Conservation (phyloP, 2,329 filamentous ascomycete genomes). For the Sporothrix dimorphospora region DNA sequence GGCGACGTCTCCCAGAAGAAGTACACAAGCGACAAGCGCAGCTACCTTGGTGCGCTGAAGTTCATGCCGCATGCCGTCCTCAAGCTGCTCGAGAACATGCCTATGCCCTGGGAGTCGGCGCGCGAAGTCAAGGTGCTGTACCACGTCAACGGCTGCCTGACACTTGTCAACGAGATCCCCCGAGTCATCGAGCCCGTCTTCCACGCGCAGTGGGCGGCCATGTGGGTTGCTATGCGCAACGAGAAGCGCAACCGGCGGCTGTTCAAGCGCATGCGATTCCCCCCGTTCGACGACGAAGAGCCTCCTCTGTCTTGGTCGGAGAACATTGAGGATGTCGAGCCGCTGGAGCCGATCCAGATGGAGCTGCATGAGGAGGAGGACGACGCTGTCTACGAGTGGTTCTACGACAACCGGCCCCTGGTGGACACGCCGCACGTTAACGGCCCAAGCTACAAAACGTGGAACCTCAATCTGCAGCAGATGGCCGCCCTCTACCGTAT, state of each 20-base stretch:
- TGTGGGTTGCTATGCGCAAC: slow-evolving; percentile 98
- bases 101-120: slow-evolving; percentile 98
- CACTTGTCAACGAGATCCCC: slow-evolving; percentile 93
- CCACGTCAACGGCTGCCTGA: slow-evolving; percentile 96
- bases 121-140: slow-evolving; percentile 97
- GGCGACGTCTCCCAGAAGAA: slow-evolving; percentile 99
- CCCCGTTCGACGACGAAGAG: slow-evolving; percentile 97
- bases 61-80: slow-evolving; percentile 99
- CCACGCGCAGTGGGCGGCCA: slow-evolving; percentile 98
- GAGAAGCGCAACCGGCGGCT: slow-evolving; percentile 95
- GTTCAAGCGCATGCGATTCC: slow-evolving; percentile 99
- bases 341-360: slow-evolving; percentile 96
- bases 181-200: slow-evolving; percentile 97
- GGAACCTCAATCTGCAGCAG: slow-evolving; percentile 90
- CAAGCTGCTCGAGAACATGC: slow-evolving; percentile 98
- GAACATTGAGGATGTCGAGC: slow-evolving; percentile 98
- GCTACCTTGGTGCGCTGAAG: slow-evolving; percentile 94
- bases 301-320: slow-evolving; percentile 97
- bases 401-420: slow-evolving; percentile 92
- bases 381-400: slow-evolving; percentile 89
- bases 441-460: slow-evolving; percentile 92
- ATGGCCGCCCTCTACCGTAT: slow-evolving; percentile 95
- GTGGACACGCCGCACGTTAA: slow-evolving; percentile 93
- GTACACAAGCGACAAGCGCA: slow-evolving; percentile 97
- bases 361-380: slow-evolving; percentile 95